Evolutionary conservation across 179 eudicot genomes (phyloP).

Genomic region (Silene vulgaris): DNA sequence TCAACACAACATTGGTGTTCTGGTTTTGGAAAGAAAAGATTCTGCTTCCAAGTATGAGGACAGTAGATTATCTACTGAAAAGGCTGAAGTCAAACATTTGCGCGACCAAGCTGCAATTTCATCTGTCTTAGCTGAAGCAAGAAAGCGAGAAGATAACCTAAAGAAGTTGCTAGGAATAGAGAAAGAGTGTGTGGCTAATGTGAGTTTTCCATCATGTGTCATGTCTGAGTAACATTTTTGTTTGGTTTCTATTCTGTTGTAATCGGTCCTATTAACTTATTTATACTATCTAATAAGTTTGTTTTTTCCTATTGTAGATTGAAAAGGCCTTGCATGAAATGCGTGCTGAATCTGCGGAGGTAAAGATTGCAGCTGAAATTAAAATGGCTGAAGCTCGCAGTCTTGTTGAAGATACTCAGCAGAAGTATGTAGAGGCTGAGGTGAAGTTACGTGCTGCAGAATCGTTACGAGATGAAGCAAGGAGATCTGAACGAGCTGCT

Average conservation of each 20-base stretch:
- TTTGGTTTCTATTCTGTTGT: background rate
- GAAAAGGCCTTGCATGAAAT: constrained; percentile 94
- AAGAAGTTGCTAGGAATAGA: constrained; percentile 80
- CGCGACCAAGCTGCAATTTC: constrained; percentile 55
- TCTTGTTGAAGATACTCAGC: constrained; percentile 66
- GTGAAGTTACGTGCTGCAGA: constrained; percentile 60
- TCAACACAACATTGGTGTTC: constrained; percentile 87
- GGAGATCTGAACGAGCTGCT: constrained; percentile 59
- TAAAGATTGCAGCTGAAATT: constrained; percentile 68
- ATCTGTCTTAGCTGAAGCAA: constrained; percentile 62
- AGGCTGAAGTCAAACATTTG: constrained; percentile 47
- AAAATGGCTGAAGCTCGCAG: constrained; percentile 61
- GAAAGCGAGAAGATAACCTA: constrained; percentile 68
- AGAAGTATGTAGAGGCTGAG: constrained; percentile 58
- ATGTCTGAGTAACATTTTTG: background rate
- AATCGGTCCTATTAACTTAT: background rate
- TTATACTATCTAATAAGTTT: background rate
- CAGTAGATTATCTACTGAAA: constrained; percentile 48
- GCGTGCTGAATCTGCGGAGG: constrained; percentile 86
- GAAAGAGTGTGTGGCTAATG: constrained; percentile 86
- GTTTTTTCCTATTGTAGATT: constrained; percentile 37
- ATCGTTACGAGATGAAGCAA: constrained; percentile 69
- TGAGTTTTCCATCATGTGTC: constrained; percentile 28
- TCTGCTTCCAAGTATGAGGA: constrained; percentile 73
- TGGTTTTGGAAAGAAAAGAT: constrained; percentile 73